Conservation (phyloP, 139 green algal species). For the Closterium sp. region DNA sequence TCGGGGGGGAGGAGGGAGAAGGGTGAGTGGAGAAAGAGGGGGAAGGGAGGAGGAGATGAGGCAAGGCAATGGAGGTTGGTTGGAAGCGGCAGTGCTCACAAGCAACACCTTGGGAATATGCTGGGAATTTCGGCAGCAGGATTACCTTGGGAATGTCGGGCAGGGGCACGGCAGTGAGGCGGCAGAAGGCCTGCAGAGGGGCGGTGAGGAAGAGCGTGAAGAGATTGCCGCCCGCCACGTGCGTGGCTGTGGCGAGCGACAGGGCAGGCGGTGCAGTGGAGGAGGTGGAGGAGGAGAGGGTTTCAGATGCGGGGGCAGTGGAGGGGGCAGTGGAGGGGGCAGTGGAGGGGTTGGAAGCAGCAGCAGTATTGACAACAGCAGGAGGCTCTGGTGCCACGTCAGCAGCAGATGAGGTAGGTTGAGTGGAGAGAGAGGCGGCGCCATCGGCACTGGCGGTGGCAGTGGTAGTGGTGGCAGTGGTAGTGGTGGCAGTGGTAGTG, state of each 20-base stretch:
- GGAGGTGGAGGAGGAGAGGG: neutral
- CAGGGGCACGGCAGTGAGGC: neutral
- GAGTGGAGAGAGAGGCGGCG: neutral
- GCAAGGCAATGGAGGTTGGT: neutral
- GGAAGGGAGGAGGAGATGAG: neutral
- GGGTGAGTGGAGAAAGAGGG: too few species aligned
- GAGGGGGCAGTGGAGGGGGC: neutral
- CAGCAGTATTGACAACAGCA: neutral
- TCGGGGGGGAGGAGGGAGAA: neutral
- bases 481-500: neutral
- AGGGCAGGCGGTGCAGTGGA: neutral
- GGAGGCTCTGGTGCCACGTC: neutral
- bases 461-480: too few species aligned
- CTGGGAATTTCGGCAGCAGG: too few species aligned
- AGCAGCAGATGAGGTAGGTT: neutral
- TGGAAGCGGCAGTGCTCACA: neutral
- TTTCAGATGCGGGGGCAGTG: neutral
- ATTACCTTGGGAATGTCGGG: neutral
- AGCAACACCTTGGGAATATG: neutral
- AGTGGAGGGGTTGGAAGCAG: neutral
- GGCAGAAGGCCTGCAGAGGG: neutral
- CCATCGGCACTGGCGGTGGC: neutral
- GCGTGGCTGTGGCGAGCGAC: neutral
- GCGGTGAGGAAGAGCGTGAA: neutral
- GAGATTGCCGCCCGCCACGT: neutral